These are phyloP conservation scores for Capsella bursapastoris DNA, from an alignment of 345 rosid species.

Conservation along the genomic window DNA sequence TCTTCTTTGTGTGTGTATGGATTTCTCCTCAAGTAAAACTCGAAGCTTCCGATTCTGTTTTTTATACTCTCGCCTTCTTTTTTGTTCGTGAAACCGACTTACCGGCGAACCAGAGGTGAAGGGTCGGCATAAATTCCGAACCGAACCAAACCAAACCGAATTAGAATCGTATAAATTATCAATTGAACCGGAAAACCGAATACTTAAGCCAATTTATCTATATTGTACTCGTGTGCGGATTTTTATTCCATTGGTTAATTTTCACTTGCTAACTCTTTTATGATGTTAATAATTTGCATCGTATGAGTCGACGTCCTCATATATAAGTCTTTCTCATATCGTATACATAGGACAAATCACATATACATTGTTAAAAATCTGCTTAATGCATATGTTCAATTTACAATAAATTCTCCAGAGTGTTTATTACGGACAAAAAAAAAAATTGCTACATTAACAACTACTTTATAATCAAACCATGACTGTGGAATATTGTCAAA, in stretches of 20 bases:
- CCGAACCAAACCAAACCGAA: background rate
- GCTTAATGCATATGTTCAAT: background rate
- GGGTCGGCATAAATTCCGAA: background rate
- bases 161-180: background rate
- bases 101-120: background rate
- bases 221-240: too few species aligned
- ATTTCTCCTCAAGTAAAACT: conserved; percentile 28
- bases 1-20: conserved; percentile 5
- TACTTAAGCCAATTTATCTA: background rate
- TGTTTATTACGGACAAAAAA: background rate
- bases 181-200: background rate
- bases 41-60: background rate
- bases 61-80: background rate
- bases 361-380: background rate
- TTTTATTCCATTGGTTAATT: too few species aligned
- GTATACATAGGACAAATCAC: background rate
- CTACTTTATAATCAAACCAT: background rate
- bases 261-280: too few species aligned
- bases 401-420: background rate
- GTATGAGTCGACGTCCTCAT: too few species aligned
- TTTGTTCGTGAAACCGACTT: conserved; percentile 28
- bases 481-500: background rate
- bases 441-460: background rate
- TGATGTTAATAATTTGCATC: too few species aligned
- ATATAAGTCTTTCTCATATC: too few species aligned